Base-by-base conservation (phyloP, 495 filamentous ascomycete species). In the Penicillium flavigenum region DNA sequence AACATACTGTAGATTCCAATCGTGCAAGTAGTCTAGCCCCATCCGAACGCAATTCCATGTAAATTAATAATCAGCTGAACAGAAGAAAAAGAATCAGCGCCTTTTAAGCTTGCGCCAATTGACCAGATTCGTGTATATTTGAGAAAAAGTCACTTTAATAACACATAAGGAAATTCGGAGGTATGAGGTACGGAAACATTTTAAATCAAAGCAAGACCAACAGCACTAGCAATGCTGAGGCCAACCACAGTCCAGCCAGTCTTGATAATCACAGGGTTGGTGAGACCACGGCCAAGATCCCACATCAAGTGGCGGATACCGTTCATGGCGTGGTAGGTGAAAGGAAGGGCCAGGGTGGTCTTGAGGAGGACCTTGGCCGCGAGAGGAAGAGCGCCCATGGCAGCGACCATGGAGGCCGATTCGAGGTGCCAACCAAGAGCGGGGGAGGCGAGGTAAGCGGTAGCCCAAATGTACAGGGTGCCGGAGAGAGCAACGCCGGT, bases 241-340 rank as follows among this genome's bases (percentile, higher is more conserved):
- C 84, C 90, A 62, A 95, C 79, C 22, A 92, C 83, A 34, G 80
- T 72, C 83, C 87, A 94, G 54, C 92, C 93, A 3, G 82, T 85
- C 74, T 80, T 79, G 60, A 88, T 82, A 57, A 98, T 90, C 60
- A 78, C 74, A 64, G 80, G 76, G 71, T 92, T 89, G 62, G 71
- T 78, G 55, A 96, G 84, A 41, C 82, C 81, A 51, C 75, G 71
- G 38, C 87, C 88, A 49, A 85, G 71, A 81, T 99, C 94, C 88
- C 90, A 96, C 31, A 81, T 60, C 75, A 99, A 79, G 81, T 98
- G 94, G 66, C 91, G 84, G n/a, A 95, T 54, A 24, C 95, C 94
- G 76, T 96, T 97, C 62, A 92, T 69, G 58, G 72, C 72, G 76
- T 99, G 95, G 78, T 85, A 98, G 34, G 85, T 85, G 73, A 99